Evolutionary conservation across 352 stramenopile species (phyloP).

Genomic region (Aphanomyces stellatus): DNA sequence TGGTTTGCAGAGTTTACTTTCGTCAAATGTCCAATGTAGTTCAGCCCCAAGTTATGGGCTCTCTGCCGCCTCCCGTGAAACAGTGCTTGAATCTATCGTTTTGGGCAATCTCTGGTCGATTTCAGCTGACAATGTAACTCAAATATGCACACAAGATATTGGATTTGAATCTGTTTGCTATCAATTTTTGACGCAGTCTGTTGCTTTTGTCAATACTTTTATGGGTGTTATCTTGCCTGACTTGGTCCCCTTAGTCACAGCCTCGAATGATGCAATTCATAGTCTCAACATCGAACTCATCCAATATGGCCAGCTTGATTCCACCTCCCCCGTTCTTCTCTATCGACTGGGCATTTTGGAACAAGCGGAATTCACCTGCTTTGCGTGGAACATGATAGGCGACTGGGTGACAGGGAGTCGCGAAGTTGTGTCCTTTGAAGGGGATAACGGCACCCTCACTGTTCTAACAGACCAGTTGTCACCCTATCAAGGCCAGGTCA

Average conservation of each 20-base stretch:
- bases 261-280: background rate
- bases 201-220: background rate
- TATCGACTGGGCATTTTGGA: background rate
- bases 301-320: background rate
- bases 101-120: background rate
- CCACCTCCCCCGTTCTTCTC: background rate
- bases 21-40: too few species aligned
- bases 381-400: background rate
- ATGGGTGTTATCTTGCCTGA: background rate
- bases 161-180: background rate
- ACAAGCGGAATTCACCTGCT: background rate
- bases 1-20: too few species aligned
- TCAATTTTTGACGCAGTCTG: background rate
- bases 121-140: background rate
- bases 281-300: background rate
- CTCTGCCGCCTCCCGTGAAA: too few species aligned
- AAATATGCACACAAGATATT: background rate
- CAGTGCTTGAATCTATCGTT: too few species aligned
- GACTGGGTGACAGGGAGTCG: slow-evolving; percentile 6
- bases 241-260: background rate
- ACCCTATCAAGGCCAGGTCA: background rate
- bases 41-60: too few species aligned
- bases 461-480: background rate
- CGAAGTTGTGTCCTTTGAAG: slow-evolving; percentile 1
- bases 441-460: background rate